Conservation (phyloP, 1,284 basidiomycete species). For the Trametes hirsuta region DNA sequence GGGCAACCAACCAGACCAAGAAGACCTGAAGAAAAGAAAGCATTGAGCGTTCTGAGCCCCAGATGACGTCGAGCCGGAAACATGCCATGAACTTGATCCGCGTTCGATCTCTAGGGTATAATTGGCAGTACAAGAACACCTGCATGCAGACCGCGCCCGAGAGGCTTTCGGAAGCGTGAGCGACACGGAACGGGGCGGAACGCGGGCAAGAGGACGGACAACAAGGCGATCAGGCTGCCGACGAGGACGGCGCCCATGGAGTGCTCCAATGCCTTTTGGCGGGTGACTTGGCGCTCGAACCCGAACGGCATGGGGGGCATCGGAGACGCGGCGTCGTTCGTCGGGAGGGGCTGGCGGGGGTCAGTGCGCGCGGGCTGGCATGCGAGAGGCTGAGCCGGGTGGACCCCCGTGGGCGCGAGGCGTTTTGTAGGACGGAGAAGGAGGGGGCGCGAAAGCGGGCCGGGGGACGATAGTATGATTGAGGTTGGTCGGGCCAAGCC, state of each 20-base stretch:
- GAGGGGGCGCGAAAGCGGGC: neutral
- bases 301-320: neutral
- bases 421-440: neutral
- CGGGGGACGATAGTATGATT: neutral
- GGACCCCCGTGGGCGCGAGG: neutral
- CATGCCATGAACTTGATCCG: constrained; percentile 21
- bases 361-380: neutral
- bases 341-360: neutral
- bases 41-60: neutral
- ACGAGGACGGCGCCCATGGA: constrained; percentile 23
- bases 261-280: constrained; percentile 5
- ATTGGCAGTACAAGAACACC: constrained; percentile 20
- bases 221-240: constrained; percentile 20
- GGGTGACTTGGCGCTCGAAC: constrained; percentile 1
- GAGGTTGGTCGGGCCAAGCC: neutral
- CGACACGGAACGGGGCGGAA: neutral
- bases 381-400: too few relatives aligned
- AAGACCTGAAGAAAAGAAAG: constrained; percentile 16
- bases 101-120: constrained; percentile 18
- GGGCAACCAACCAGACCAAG: constrained; percentile 19
- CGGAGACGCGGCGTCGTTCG: neutral
- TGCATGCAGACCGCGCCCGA: constrained; percentile 25
- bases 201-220: constrained; percentile 8
- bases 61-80: neutral
- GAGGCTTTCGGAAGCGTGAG: constrained; percentile 5